Evolutionary conservation across 352 stramenopile species (phyloP), one percentile per base, ranked within the genome.

Genomic region (Phytophthora uliginosa): DNA sequence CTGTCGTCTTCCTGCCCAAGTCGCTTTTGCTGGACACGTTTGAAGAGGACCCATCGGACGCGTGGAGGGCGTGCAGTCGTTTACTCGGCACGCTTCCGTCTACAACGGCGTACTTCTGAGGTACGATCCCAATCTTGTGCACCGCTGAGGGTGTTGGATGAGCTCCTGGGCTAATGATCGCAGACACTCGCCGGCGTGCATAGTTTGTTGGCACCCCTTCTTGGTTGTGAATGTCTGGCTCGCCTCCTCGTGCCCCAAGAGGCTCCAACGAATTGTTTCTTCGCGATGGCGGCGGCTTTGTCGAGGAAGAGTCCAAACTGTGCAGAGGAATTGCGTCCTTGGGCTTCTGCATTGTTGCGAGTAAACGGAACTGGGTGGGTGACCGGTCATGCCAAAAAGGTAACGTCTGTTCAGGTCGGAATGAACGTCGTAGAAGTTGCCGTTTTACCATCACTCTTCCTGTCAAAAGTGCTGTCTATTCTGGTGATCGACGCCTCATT

Each of bases 351-450:
- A 74, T 75, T 22, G 31, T 26, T 59, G 7, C 3, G 18, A 38
- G 20, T 36, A 57, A 53, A 57, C 20, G 69, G 47, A 38, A 26
- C 42, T 22, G 42, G 15, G 13, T 22, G 42, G 15, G 13, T 63
- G 63, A 65, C 57, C 24, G 15, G 69, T 76, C 69, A 71, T 47
- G 31, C 4, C 40, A 63, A 72, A 76, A 73, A 28, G 62, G 68
- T 54, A 74, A 74, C 67, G 34, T 69, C 54, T 28, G 42, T n/a
- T 22, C 18, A 4, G 42, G 2, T 9, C 12, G 51, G 66, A 74
- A 33, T 78, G 60, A 64, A 66, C 26, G 66, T 78, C 66, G 22
- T 77, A 20, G 24, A 67, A 74, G 66, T 68, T 74, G 63, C 48
- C 3, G 10, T 31, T 31, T 31, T 63, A 66, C 53, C 59, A 51